Evolutionary conservation across 139 green algal species (phyloP), one percentile per base, ranked within the genome.

Genomic region (Chlorella sp.): DNA sequence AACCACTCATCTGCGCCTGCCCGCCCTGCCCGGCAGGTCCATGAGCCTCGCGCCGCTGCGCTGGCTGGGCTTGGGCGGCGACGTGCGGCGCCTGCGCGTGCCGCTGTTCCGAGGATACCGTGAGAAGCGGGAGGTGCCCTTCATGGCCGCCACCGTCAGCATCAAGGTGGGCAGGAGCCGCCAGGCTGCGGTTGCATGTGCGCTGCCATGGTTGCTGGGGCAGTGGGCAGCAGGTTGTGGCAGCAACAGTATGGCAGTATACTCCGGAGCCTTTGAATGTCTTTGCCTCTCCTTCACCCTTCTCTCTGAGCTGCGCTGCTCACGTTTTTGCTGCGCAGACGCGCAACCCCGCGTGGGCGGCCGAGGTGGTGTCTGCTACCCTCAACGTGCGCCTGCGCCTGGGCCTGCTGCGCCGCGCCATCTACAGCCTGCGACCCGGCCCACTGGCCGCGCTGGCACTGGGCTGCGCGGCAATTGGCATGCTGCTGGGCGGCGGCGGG

Each of bases 61-160:
- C 48, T 87, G 67, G 85, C 32, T 77, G 62, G 85, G 85, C 7
- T 41, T 89, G 56, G 43, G 46, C 34, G 20, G 17, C 20, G 72
- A 82, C 14, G 16, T 41, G 24, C 81, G 62, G 62, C 41, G 19
- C 3, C 28, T 92, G 22, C 32, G 48, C 48, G 64, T 92, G 36
- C 84, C 68, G 26, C 70, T 92, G 36, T 92, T 92, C 75, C 70
- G 13, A 4, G 30, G 46, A 34, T 91, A 89, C 82, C 24, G 48
- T 1, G 89, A 92, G 62, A 68, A 80, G 74, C 14, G 46, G 3
- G 60, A 65, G 30, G 68, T 40, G 36, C 89, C 89, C n/a, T 87
- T 92, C n/a, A 46, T 58, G 40, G 41, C 62, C 20, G 88, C 89
- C 48, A 64, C 40, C 9, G 54, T 85, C 16, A 72, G 81, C 4